Evolutionary conservation across 2,329 filamentous ascomycete species (phyloP), one percentile per base, ranked within the genome.

Genomic region (Trichoderma sp.): DNA sequence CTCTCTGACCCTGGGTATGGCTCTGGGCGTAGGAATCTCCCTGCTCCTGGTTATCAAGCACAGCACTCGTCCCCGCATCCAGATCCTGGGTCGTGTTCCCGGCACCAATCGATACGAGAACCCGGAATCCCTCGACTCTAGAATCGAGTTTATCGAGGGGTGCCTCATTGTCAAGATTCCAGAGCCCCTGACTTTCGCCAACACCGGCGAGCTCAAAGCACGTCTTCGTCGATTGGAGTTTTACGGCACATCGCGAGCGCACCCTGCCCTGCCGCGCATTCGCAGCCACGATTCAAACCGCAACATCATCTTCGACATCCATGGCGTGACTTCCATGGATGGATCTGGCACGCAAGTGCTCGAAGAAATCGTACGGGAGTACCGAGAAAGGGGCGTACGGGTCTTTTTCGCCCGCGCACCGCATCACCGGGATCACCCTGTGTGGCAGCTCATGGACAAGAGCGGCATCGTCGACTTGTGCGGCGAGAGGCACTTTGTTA

Each of bases 121-220:
- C 76, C 94, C 95, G 1, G 95, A 91, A 76, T 84, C 91, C 0
- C 88, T 92, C 70, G 88, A 91, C 0, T 90, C 92, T 58, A 86
- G 88, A 32, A 86, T 98, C 3, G 95, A 98, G 79, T 95, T 97
- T 77, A 88, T 98, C 68, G 95, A 98, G 74, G 93, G 95, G 17
- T 97, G 93, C 73, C 85, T 99, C 11, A 97, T 99, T 73, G 94
- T 98, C 77, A 98, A 98, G 85, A 98, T 99, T 70, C 95, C 96
- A 0, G 96, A 99, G 79, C 96, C 96, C 0, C 85, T 99, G 65
- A 98, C 95, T 0, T 99, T 99, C 80, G 95, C 95, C 78, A 99
- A 99, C 80, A 98, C 96, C 0, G 96, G 95, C 61, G 93, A 96
- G 76, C 85, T 99, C 58, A 97, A 97, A 81, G 92, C 91, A 67